phyloP scores from a whole-genome alignment of 352 stramenopile genomes.

The Globisporangium canariense region DNA sequence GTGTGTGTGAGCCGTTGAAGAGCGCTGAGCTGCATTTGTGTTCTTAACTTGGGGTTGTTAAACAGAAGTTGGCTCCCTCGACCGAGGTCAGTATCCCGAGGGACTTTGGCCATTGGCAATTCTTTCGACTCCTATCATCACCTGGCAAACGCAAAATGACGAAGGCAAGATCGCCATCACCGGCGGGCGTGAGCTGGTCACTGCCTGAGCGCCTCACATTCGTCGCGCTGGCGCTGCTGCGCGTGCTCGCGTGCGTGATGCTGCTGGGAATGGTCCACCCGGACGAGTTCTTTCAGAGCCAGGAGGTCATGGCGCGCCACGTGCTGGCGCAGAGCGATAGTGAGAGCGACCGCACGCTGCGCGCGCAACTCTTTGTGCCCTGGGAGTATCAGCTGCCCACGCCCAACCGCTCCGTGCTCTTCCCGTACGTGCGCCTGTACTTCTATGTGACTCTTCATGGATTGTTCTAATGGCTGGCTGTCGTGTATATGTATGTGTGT shows the following conservation, averaged over 20 bases:
- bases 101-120: no score
- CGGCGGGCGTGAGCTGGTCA: background rate
- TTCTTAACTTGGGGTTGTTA: no score
- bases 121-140: no score
- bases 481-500: background rate
- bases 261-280: slow-evolving; percentile 69
- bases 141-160: background rate
- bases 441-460: background rate
- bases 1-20: no score
- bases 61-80: no score
- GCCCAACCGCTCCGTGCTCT: slow-evolving; percentile 72
- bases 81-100: no score
- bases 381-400: slow-evolving; percentile 71
- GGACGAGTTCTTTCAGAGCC: slow-evolving; percentile 88
- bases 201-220: background rate
- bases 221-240: slow-evolving; percentile 32
- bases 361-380: slow-evolving; percentile 43
- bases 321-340: slow-evolving; percentile 21
- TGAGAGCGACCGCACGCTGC: slow-evolving; percentile 2
- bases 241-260: slow-evolving; percentile 27
- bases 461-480: background rate
- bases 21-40: no score
- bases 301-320: slow-evolving; percentile 74
- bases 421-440: slow-evolving; percentile 41
- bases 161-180: background rate